These are phyloP conservation scores for Diaporthe destruens DNA, from an alignment of 2,329 filamentous ascomycete genomes.

Conservation along the genomic window DNA sequence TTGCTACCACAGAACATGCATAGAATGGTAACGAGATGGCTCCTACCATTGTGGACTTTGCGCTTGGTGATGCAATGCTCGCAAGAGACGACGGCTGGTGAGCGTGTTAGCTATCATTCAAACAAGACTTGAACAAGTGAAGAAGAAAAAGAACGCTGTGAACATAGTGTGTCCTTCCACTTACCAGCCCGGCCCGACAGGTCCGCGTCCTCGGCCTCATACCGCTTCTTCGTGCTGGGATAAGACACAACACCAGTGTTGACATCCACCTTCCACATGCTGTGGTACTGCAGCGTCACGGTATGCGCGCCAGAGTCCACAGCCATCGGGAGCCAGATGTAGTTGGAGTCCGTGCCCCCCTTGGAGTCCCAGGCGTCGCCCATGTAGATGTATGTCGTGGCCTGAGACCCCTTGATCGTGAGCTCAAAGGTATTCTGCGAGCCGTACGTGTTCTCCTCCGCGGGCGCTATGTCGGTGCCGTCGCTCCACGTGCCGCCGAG, in stretches of 20 bases:
- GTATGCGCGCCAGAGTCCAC: slow-evolving; percentile 51
- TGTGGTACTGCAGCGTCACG: slow-evolving; percentile 53
- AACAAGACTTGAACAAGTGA: neutral
- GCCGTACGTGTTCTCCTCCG: slow-evolving; percentile 52
- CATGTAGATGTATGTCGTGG: slow-evolving; percentile 54
- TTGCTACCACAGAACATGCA: neutral
- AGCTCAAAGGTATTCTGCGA: slow-evolving; percentile 54
- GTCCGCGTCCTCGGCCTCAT: slow-evolving; percentile 50
- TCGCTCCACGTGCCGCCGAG: slow-evolving; percentile 51
- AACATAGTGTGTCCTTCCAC: slow-evolving; percentile 13
- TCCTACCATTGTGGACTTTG: slow-evolving; percentile 19
- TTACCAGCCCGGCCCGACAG: slow-evolving; percentile 48
- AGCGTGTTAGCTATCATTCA: neutral
- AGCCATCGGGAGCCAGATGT: slow-evolving; percentile 55
- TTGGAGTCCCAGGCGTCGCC: slow-evolving; percentile 54
- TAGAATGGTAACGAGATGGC: too few species aligned
- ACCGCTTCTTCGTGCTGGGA: slow-evolving; percentile 51
- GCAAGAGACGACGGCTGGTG: slow-evolving; percentile 20
- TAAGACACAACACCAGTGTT: slow-evolving; percentile 52
- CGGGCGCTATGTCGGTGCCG: slow-evolving; percentile 52
- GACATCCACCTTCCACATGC: slow-evolving; percentile 56
- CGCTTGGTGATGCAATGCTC: slow-evolving; percentile 35
- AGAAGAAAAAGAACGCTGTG: too few species aligned
- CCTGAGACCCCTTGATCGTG: slow-evolving; percentile 49
- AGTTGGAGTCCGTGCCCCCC: slow-evolving; percentile 52